Evolutionary conservation across 345 rosid species (phyloP).

Genomic region (Angophora floribunda): DNA sequence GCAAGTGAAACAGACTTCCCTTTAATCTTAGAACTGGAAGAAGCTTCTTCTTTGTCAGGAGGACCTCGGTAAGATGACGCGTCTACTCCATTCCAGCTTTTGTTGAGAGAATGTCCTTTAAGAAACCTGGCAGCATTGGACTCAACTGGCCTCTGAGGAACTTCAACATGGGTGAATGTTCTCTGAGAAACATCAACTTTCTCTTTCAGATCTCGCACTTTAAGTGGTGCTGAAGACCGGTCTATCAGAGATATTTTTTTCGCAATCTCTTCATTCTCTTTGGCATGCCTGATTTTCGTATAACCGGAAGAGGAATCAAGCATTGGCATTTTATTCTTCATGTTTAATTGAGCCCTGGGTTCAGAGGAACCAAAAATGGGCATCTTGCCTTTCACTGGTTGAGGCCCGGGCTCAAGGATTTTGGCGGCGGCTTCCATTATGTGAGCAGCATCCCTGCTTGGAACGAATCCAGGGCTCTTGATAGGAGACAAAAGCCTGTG

Average conservation of each 20-base stretch:
- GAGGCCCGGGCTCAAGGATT: slow-evolving; percentile 51
- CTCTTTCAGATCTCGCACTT: slow-evolving; percentile 34
- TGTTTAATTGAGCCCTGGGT: background rate
- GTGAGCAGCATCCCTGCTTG: slow-evolving; percentile 72
- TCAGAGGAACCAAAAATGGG: background rate
- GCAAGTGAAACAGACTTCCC: slow-evolving; percentile 80
- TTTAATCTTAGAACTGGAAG: slow-evolving; percentile 34
- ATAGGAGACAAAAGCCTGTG: slow-evolving; percentile 93
- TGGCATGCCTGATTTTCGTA: slow-evolving; percentile 50
- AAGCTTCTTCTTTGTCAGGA: slow-evolving; percentile 35
- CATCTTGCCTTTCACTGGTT: slow-evolving; percentile 1
- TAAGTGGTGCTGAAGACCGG: slow-evolving; percentile 21
- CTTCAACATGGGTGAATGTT: slow-evolving; percentile 31
- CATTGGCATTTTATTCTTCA: slow-evolving; percentile 36
- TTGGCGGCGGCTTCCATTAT: slow-evolving; percentile 97
- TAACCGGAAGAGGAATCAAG: slow-evolving; percentile 55
- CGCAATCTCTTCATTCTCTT: slow-evolving; percentile 55
- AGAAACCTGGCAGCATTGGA: slow-evolving; percentile 48
- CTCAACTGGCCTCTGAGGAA: slow-evolving; percentile 34
- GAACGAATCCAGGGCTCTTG: slow-evolving; percentile 78
- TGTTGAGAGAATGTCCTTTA: slow-evolving; percentile 53
- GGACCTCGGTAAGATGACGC: slow-evolving; percentile 21
- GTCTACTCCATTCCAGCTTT: slow-evolving; percentile 59
- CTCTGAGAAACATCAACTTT: slow-evolving; percentile 36
- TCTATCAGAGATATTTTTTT: slow-evolving; percentile 32